Conservation (phyloP, 805 yeast species). For the Starmerella bombicola region DNA sequence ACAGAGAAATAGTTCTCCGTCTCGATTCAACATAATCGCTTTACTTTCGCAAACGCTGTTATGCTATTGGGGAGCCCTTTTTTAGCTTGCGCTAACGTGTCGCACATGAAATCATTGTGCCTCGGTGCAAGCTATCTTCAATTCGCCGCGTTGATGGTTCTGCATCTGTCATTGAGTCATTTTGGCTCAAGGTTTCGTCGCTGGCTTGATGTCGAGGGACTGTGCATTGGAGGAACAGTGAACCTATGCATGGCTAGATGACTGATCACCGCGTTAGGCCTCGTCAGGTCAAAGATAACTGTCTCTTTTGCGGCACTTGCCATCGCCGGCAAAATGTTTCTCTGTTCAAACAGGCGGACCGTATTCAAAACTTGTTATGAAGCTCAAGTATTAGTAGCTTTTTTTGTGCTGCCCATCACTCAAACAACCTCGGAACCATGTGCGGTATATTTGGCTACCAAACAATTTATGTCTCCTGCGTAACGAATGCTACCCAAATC, state of each 20-base stretch:
- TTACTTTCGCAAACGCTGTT: constrained; percentile 16
- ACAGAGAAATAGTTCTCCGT: constrained; percentile 10
- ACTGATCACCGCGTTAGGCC: constrained; percentile 36
- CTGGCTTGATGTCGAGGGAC: constrained; percentile 40
- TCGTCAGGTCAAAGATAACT: constrained; percentile 42
- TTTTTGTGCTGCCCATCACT: constrained; percentile 23
- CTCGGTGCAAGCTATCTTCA: constrained; percentile 22
- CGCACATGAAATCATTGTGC: constrained; percentile 21
- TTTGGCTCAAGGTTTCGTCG: constrained; percentile 39
- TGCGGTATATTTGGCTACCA: constrained; percentile 27
- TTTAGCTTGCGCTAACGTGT: constrained; percentile 26
- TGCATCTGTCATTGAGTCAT: constrained; percentile 38
- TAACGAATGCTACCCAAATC: constrained; percentile 24
- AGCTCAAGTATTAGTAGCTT: constrained; percentile 22
- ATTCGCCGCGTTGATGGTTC: constrained; percentile 25
- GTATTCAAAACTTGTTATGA: constrained; percentile 25
- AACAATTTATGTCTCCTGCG: constrained; percentile 28
- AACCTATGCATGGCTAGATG: constrained; percentile 38
- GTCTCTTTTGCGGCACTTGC: constrained; percentile 35
- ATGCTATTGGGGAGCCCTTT: constrained; percentile 20
- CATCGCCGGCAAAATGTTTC: constrained; percentile 21
- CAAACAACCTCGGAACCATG: constrained; percentile 21
- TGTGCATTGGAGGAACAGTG: constrained; percentile 40
- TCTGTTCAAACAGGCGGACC: constrained; percentile 24
- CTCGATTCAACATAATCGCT: constrained; percentile 22